Conservation (phyloP, 2,329 filamentous ascomycete species). For the Aureobasidium namibiae region DNA sequence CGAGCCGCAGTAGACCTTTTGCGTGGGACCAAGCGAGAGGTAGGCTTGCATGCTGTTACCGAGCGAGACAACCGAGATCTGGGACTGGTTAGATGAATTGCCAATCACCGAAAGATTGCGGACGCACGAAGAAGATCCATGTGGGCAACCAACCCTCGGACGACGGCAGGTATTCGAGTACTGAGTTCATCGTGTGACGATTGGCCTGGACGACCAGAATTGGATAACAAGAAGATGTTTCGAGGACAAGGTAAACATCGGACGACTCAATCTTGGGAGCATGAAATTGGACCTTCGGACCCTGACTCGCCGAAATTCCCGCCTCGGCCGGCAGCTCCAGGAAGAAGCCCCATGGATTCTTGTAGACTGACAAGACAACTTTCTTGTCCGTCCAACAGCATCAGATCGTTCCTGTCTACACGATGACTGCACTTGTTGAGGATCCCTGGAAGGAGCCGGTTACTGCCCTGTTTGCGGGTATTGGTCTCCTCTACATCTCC, state of each 20-base stretch:
- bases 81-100: neutral
- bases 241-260: neutral
- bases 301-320: conserved; percentile 5
- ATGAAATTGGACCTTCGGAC: conserved; percentile 7
- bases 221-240: neutral
- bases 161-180: conserved; percentile 32
- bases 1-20: conserved; percentile 71
- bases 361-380: neutral
- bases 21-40: conserved; percentile 67
- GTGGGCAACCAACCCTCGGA: conserved; percentile 49
- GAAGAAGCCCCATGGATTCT: neutral
- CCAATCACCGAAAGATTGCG: neutral
- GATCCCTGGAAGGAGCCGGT: conserved; percentile 25
- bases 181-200: conserved; percentile 22
- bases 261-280: neutral
- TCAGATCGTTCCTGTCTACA: neutral
- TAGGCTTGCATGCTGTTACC: conserved; percentile 84
- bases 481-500: conserved; percentile 31
- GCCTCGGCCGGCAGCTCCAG: neutral
- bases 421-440: conserved; percentile 10
- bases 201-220: too few relatives aligned
- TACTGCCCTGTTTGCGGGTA: conserved; percentile 27
- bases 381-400: neutral
- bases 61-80: conserved; percentile 77
- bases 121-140: conserved; percentile 56